Conservation (phyloP, 306 rosid species). For the Dryas octopetala region DNA sequence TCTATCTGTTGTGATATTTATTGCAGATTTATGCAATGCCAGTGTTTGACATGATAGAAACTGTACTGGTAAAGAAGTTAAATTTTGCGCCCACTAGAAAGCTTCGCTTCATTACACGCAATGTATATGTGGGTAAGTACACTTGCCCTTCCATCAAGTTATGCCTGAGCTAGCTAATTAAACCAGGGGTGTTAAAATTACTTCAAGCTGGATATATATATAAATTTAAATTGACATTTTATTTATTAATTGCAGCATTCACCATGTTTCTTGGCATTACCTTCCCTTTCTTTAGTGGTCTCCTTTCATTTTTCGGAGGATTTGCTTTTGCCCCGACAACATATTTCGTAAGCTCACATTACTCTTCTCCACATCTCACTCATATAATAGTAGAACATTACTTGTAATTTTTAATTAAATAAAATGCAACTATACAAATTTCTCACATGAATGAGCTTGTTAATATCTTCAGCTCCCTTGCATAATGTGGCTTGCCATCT, state of each 20-base stretch:
- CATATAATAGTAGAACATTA: neutral
- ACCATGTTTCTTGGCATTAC: slow-evolving; percentile 74
- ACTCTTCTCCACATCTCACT: too few relatives aligned
- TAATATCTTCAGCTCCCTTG: slow-evolving; percentile 72
- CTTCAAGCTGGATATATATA: neutral
- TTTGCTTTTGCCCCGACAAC: slow-evolving; percentile 91
- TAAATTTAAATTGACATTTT: neutral
- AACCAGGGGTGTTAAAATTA: too few relatives aligned
- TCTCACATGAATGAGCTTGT: neutral
- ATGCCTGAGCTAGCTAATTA: neutral
- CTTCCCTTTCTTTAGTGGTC: slow-evolving; percentile 79
- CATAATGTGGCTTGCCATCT: slow-evolving; percentile 75
- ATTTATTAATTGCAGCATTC: slow-evolving; percentile 39
- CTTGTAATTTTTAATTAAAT: neutral
- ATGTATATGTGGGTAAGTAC: slow-evolving; percentile 65
- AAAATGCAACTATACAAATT: neutral
- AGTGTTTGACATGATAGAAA: slow-evolving; percentile 92
- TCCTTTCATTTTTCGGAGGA: slow-evolving; percentile 79
- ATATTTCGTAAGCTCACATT: slow-evolving; percentile 57
- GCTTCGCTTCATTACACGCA: slow-evolving; percentile 71
- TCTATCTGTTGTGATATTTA: neutral
- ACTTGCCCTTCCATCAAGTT: neutral
- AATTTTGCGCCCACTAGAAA: slow-evolving; percentile 42
- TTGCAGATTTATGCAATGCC: slow-evolving; percentile 87
- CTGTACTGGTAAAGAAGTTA: slow-evolving; percentile 68